Base-by-base conservation (phyloP, 306 rosid species). In the Alnus rubra region DNA sequence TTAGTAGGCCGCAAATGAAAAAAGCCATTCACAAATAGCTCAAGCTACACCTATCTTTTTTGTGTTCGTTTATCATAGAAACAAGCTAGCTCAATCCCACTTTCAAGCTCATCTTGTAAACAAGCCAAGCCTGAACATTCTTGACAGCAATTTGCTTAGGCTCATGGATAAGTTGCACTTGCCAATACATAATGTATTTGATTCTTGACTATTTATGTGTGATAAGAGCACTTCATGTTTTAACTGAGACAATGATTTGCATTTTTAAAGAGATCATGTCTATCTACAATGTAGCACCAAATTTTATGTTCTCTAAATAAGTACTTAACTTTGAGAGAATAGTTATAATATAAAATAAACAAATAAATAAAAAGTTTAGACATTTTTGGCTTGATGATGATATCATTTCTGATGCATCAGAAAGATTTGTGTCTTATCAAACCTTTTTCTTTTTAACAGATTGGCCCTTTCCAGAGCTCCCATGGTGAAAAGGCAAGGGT, bases 401-500 rank as follows among this genome's bases (percentile, higher is more conserved):
- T 19, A 51, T 53, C 37, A 76, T 76, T 44, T 45, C 37, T 63
- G 51, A 48, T 58, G 37, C 64, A 58, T 28, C 6, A 3, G 14
- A 58, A 7, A 23, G 11, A 58, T 10, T 23, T 19, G 11, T 19
- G 28, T 18, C 72, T 39, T 67, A 67, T 64, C 31, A 67, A 18
- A 23, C 76, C 76, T 23, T 23, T 83, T 56, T 37, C 19, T 65
- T 39, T n/a, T 11, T 62, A 31, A 39, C 88, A 96, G 99, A 87
- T 96, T 83, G 99, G 97, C 77, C 97, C 98, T 86, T 80, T 96
- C 85, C 88, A 76, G 65, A 88, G 87, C 73, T 82, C 85, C 77
- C 82, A 77, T 62, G 87, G 89, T 19, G 82, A 86, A 56, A 91
- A 90, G 82, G 56, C 87, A 67, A 93, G 84, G 88, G 78, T 96